Base-by-base conservation (phyloP, 176 grass and related monocot species). In the Musa schizocarpa region DNA sequence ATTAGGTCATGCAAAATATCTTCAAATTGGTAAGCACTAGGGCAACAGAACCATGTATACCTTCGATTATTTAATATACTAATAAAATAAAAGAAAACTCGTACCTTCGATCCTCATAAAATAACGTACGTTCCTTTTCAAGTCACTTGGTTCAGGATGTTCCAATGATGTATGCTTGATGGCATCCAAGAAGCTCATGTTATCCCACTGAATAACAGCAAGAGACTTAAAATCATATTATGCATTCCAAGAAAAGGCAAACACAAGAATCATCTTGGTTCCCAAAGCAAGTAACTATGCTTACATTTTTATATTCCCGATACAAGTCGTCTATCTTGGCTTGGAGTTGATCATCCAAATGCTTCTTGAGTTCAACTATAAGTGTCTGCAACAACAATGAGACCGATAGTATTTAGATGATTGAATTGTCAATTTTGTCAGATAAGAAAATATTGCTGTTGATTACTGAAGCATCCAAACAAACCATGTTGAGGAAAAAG, bases 81-180 rank as follows among this genome's bases (percentile, higher is more conserved):
- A 11, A 9, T 24, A 23, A 29, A 51, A 29, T 20, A 19, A 20
- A 11, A 19, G 5, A 63, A 21, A 20, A 56, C 9, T 11, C n/a
- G 11, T 79, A 92, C 89, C 89, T 88, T 92, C 89, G 61, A 88
- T 88, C 62, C 59, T 84, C 78, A 92, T 92, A 50, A 92, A 88
- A 74, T 71, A 77, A 43, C 76, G 86, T 24, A 92, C 80, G 22
- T 54, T 77, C 72, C 80, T 71, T 1, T 75, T 54, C 53, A 63
- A 76, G 79, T 81, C 81, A 63, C 14, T 84, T 13, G 7, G 77
- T 23, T 79, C 86, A 11, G 12, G 58, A 81, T 71, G 24, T 69
- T 3, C 52, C 20, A 63, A 55, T 9, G 64, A 51, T 52, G 26
- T 0, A 27, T 25, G 14, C 2, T 17, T 73, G 1, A 63, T 20